Percentiles rank a stretch among this genome's conserved stretches.
Evolutionary conservation across 805 yeast species (phyloP).

Genomic region (Lachancea mirantina): DNA sequence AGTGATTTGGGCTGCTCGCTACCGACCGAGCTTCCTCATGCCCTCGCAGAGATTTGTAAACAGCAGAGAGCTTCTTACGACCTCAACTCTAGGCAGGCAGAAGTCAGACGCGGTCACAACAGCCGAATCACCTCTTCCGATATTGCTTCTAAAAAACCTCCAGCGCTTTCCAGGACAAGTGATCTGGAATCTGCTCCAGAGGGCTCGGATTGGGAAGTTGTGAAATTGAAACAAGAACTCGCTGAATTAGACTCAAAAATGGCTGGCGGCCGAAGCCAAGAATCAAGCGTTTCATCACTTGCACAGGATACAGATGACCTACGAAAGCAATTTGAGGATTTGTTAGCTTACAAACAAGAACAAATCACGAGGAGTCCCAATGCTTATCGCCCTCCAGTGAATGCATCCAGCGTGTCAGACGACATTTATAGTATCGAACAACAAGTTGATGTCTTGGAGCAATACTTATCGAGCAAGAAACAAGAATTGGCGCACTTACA

Average conservation of each 20-base stretch:
- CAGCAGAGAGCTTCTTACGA: conserved; percentile 76
- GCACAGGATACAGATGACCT: conserved; percentile 22
- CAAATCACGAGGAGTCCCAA: conserved; percentile 28
- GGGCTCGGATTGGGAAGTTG: conserved; percentile 93
- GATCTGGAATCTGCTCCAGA: conserved; percentile 65
- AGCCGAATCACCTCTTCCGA: conserved; percentile 14
- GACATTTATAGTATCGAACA: conserved; percentile 66
- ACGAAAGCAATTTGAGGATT: conserved; percentile 68
- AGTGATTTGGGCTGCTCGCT: conserved; percentile 71
- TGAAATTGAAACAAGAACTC: conserved; percentile 70
- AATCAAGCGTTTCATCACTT: conserved; percentile 24
- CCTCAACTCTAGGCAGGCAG: conserved; percentile 47
- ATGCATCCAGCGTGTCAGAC: conserved; percentile 46
- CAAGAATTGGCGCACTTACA: conserved; percentile 48
- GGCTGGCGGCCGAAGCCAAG: conserved; percentile 41
- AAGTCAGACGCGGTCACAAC: conserved; percentile 22
- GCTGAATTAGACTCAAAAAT: conserved; percentile 65
- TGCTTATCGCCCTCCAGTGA: conserved; percentile 12
- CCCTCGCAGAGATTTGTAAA: conserved; percentile 83
- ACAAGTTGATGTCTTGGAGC: conserved; percentile 69
- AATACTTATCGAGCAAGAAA: conserved; percentile 55
- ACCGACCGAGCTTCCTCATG: conserved; percentile 92
- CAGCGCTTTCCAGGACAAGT: conserved; percentile 31
- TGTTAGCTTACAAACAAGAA: conserved; percentile 68
- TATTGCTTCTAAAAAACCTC: conserved; percentile 11